Percentiles rank a stretch among this genome's conserved stretches.
Conservation (phyloP, 2,329 filamentous ascomycete species). For the Trichoderma asperellum region DNA sequence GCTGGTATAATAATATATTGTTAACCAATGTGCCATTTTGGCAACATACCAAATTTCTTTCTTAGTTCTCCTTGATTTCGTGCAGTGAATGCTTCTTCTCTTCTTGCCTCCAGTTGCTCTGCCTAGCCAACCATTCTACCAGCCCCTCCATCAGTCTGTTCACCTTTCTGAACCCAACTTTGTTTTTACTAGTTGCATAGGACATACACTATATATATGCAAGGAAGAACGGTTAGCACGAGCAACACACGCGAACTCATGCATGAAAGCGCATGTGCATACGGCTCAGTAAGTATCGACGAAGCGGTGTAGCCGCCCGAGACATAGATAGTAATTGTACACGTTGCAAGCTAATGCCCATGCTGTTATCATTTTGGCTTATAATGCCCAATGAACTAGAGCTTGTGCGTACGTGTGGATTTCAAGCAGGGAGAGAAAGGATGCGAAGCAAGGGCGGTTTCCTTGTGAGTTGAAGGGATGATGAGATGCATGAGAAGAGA, state of each 20-base stretch:
- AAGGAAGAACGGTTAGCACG: neutral
- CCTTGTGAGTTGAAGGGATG: neutral
- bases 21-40: neutral
- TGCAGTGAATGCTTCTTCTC: neutral
- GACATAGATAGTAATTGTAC: neutral
- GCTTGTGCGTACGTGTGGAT: neutral
- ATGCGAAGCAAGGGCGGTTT: neutral
- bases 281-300: neutral
- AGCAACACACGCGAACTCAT: neutral
- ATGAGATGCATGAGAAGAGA: neutral
- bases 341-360: neutral
- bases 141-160: neutral
- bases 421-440: neutral
- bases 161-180: neutral
- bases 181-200: neutral
- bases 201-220: neutral
- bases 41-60: neutral
- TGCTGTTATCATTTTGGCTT: neutral
- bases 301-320: neutral
- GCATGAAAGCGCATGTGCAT: neutral
- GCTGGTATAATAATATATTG: constrained; percentile 11
- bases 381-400: neutral
- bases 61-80: neutral
- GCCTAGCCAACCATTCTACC: neutral
- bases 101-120: neutral